Evolutionary conservation across 495 filamentous ascomycete genomes (phyloP), one percentile per base, ranked within the genome.

Genomic region (Elasticomyces elasticus): DNA sequence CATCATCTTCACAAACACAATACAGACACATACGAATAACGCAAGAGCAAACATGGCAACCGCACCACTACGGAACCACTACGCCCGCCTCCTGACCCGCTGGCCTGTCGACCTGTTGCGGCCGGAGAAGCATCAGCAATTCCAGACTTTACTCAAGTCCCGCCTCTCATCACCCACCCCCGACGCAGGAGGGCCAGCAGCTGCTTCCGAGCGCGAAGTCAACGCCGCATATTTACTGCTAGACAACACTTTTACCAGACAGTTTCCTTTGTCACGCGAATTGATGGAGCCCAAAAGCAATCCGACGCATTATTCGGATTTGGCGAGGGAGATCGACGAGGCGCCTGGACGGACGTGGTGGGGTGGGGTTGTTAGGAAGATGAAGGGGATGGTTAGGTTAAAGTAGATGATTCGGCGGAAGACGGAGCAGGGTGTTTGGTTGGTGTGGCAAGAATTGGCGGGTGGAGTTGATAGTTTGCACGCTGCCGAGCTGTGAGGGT

Each of bases 41-140:
- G n/a, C n/a, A n/a, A n/a, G n/a, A n/a, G n/a, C n/a, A n/a, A 27
- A 6, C 22, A 45, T 22, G 25, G 25, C 42, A 23, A 35, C n/a
- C 27, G 46, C 46, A 17, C 24, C 22, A 65, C 52, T 65, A 56
- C 57, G 51, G 74, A 74, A 68, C 66, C 79, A 74, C 64, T 81
- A 81, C 73, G 72, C 80, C 52, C 81, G 76, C 69, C 81, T 84
- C 55, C 71, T 94, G 50, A 71, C 76, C 59, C 81, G 79, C 61
- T 95, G 89, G 89, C 89, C 89, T 44, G 73, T 74, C 55, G 87
- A 94, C 65, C 64, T 69, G 38, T 79, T 95, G 50, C 87, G 89
- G 1, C 89, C 89, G 10, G 79, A 83, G 48, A 75, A 83, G 63
- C 58, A 43, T 25, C 82, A 86, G 53, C n/a, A n/a, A n/a, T 79